phyloP scores from a whole-genome alignment of 495 filamentous ascomycete genomes.

The Penicillium ucsense region DNA sequence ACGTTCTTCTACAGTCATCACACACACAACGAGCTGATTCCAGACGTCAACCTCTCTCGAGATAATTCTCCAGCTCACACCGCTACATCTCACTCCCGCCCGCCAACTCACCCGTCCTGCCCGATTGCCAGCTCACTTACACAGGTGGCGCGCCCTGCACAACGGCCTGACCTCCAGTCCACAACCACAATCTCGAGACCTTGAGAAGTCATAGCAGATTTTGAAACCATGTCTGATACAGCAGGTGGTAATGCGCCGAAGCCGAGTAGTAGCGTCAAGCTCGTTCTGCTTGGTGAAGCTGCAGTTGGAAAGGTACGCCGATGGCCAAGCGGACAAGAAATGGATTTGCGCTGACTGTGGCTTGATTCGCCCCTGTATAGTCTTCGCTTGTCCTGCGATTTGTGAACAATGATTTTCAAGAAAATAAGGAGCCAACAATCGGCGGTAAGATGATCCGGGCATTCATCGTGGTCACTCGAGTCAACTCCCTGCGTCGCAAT shows the following conservation, averaged over 20 bases:
- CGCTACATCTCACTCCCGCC: conserved; percentile 14
- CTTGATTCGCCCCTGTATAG: conserved; percentile 33
- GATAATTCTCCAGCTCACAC: not conserved
- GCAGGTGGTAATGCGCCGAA: conserved; percentile 59
- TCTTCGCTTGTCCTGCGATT: conserved; percentile 96
- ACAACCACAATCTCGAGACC: not conserved
- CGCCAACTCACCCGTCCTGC: conserved; percentile 15
- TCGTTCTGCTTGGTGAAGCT: conserved; percentile 92
- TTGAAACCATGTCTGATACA: conserved; percentile 32
- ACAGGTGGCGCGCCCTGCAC: conserved; percentile 17
- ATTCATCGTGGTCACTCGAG: too few relatives aligned
- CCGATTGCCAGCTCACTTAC: conserved; percentile 16
- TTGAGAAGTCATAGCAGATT: not conserved
- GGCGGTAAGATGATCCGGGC: conserved; percentile 56
- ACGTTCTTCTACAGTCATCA: conserved; percentile 6
- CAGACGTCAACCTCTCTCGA: too few relatives aligned
- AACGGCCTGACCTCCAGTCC: conserved; percentile 24
- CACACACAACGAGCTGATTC: not conserved
- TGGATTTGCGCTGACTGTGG: conserved; percentile 8
- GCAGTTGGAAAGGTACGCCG: conserved; percentile 87
- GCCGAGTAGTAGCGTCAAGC: conserved; percentile 98
- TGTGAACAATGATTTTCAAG: conserved; percentile 99
- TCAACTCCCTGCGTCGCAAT: too few relatives aligned
- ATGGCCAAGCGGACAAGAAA: not conserved
- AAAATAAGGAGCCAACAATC: conserved; percentile 99